These are phyloP conservation scores for Epichloe hybrida DNA, from an alignment of 2,329 filamentous ascomycete species.

Conservation along the genomic window DNA sequence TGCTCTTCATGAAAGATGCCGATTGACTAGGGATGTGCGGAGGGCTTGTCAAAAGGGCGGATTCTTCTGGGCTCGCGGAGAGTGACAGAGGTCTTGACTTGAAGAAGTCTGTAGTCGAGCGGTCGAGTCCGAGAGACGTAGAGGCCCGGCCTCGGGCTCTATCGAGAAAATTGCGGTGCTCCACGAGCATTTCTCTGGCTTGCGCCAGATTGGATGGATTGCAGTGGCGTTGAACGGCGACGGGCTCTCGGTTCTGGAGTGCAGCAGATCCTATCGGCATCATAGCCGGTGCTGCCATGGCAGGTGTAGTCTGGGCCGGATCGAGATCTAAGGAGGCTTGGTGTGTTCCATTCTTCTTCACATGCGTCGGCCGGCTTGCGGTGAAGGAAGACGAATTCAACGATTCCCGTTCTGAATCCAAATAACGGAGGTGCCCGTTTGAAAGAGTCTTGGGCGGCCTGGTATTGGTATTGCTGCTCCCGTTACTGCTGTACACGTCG, in stretches of 20 bases:
- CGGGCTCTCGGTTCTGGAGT: constrained; percentile 15
- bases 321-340: constrained; percentile 3
- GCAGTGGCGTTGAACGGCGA: constrained; percentile 20
- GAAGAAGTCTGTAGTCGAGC: constrained; percentile 12
- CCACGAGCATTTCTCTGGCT: constrained; percentile 24
- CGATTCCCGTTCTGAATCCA: neutral
- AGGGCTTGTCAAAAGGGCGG: constrained; percentile 11
- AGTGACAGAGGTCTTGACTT: constrained; percentile 13
- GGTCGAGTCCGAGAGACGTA: constrained; percentile 23
- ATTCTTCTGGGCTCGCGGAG: constrained; percentile 16
- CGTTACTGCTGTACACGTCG: neutral
- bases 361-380: constrained; percentile 1
- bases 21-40: constrained; percentile 8
- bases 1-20: constrained; percentile 3
- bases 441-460: neutral
- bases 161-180: constrained; percentile 20
- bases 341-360: constrained; percentile 5
- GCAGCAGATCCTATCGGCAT: constrained; percentile 18
- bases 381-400: neutral
- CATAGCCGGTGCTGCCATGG: constrained; percentile 20
- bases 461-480: neutral
- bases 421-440: neutral
- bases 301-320: constrained; percentile 4
- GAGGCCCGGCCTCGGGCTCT: constrained; percentile 16
- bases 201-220: constrained; percentile 18